Evolutionary conservation across 345 rosid genomes (phyloP), one percentile per base, ranked within the genome.

Genomic region (Physaria fendleri): DNA sequence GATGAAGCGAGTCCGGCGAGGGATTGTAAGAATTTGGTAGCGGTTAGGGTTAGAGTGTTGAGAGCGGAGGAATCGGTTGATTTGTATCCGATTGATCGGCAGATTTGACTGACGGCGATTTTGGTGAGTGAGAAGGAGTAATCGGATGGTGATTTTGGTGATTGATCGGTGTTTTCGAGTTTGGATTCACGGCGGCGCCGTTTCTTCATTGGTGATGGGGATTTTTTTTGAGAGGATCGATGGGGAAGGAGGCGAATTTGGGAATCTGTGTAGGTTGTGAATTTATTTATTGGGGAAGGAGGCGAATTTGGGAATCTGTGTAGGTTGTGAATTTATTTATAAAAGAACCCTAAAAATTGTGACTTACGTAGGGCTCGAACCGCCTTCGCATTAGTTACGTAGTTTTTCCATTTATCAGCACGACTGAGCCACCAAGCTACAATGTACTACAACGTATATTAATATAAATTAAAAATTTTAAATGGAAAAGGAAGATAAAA

Each of bases 21-120:
- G 32, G 73, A 50, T 66, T 71, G 59, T 6, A 86, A 46, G 49
- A 69, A 80, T 28, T 74, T 71, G 41, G 71, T 41, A 30, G 88
- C 70, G 20, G 71, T 42, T 47, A 46, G 69, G 42, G 88, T 75
- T 5, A 86, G 77, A 44, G 76, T 45, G 49, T 81, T 61, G 23
- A 86, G 66, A 10, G 88, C 78, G 5, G 78, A 74, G 33, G 51
- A 52, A 4, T 77, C 76, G 24, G 78, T 40, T 30, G 76, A 35
- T 50, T 18, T 77, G 72, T 72, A 83, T 2, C 88, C 95, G 1
- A 68, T 40, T 0, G 84, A 81, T 54, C 28, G 69, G 76, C 90
- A 86, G 20, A 80, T 76, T 73, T 83, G 95, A 12, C 82, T 59
- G 35, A 86, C 75, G 25, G 85, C 85, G 34, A 71, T 59, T 78